Base-by-base conservation (phyloP, 441 rosid species). In the Pelargonium citronellum region DNA sequence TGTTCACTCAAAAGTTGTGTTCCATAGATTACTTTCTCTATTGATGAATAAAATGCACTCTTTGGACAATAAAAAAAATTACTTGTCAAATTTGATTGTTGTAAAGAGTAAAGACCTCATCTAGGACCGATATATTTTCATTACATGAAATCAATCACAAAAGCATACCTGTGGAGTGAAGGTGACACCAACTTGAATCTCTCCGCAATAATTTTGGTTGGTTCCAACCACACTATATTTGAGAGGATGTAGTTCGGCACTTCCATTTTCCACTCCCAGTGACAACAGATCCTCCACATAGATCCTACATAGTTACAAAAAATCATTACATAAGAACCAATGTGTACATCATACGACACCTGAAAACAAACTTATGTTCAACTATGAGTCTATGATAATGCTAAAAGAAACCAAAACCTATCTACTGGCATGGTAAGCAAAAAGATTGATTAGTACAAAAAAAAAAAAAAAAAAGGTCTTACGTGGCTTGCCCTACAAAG, bases 401-500 rank as follows among this genome's bases (percentile, higher is more conserved):
- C 58, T 27, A 10, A 51, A 15, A 51, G 58, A 16, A 51, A 5
- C 17, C 16, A 13, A 4, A 13, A n/a, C 19, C 7, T 51, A 4
- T 66, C 0, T 8, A 61, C 9, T 44, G 64, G 9, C 9, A 3
- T 4, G n/a, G 13, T 4, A 49, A n/a, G 17, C 57, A 49, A 49
- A 12, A 12, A 16, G 15, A 5, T 15, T 51, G 58, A 51, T 5
- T n/a, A n/a, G n/a, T n/a, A n/a, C n/a, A n/a, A n/a, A n/a, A n/a
- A n/a, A n/a, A n/a, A n/a, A n/a, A n/a, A n/a, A n/a, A n/a, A n/a
- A n/a, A n/a, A n/a, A n/a, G n/a, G 15, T 11, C 92, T 81, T 85
- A 93, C 97, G 83, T 80, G 61, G 96, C 86, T 72, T 84, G 75
- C 1, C 98, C 98, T 1, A 93, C 53, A 71, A 66, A 83, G 72